Evolutionary conservation across 78 protist species (phyloP), one percentile per base, ranked within the genome.

Genomic region (Ministeria vibrans): DNA sequence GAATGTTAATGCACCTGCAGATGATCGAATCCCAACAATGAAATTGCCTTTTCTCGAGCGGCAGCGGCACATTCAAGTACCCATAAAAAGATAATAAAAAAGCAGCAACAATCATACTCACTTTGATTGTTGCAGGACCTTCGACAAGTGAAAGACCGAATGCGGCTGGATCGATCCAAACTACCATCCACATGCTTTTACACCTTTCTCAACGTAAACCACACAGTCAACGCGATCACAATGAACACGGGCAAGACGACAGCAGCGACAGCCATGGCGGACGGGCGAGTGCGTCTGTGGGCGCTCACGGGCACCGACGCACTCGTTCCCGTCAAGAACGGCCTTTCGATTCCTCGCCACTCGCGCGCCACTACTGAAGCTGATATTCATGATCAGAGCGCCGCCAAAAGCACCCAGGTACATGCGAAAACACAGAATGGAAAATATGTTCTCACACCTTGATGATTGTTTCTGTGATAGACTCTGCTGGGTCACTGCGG

Each of bases 171-270:
- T 0, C 18, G 90, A 0, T 27, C 84, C 22, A 28, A 73, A 20
- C 82, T 92, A 43, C 95, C 95, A 15, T 89, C 94, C 0, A 71
- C 81, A 62, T 86, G 92, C 83, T 83, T 80, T 55, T 89, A 85
- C 80, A 89, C 96, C 3, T 51, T 91, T 4, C 78, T 91, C 79
- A 89, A 94, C 79, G 38, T 92, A 0, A 22, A 61, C 63, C 22
- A 30, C 74, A 68, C 74, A 13, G 38, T 93, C 53, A 85, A 83
- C 64, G 32, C 63, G 34, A 30, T 86, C 15, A 62, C 71, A 7
- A 66, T 93, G 34, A 64, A 87, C 28, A 49, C 30, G 36, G 93
- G 87, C 75, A 62, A 77, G 27, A 28, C 6, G 45, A 30, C 75
- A 15, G 63, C 80, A 30, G 93, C 85, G 6, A 85, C 86, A 59